phyloP scores from a whole-genome alignment of 257 asterid genomes.

The Nicotiana tabacum region DNA sequence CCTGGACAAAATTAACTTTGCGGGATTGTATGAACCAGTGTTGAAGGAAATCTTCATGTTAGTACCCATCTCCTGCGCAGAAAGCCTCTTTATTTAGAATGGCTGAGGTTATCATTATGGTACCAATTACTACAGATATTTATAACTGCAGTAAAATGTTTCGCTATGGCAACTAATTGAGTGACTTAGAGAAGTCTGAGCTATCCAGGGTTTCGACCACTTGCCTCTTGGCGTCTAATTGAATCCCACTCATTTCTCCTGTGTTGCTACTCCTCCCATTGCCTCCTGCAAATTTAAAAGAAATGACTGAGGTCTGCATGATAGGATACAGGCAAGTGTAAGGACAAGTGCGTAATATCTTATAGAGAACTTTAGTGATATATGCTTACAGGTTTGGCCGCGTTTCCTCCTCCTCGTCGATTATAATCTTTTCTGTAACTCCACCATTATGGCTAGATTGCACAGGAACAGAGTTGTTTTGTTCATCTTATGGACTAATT shows the following conservation, averaged over 20 bases:
- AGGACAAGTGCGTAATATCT: background rate
- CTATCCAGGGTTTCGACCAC: background rate
- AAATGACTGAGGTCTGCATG: background rate
- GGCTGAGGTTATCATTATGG: background rate
- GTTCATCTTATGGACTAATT: too few relatives aligned
- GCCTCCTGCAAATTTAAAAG: background rate
- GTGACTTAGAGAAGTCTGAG: background rate
- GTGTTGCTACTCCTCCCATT: background rate
- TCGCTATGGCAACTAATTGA: background rate
- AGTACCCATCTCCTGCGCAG: background rate
- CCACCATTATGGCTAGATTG: background rate
- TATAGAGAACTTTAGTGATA: background rate
- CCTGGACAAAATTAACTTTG: background rate
- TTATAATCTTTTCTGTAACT: background rate
- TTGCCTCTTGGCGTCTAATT: background rate
- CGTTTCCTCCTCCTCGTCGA: background rate
- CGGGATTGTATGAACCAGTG: background rate
- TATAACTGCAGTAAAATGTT: background rate
- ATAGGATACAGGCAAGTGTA: background rate
- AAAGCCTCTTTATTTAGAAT: background rate
- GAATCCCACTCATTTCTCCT: background rate
- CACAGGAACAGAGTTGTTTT: background rate
- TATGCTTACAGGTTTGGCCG: background rate
- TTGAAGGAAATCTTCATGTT: background rate
- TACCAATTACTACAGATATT: background rate